Percentiles rank a stretch among this genome's conserved stretches.
phyloP scores from a whole-genome alignment of 192 early-diverging fungal species.

The Chytriomyces sp. region DNA sequence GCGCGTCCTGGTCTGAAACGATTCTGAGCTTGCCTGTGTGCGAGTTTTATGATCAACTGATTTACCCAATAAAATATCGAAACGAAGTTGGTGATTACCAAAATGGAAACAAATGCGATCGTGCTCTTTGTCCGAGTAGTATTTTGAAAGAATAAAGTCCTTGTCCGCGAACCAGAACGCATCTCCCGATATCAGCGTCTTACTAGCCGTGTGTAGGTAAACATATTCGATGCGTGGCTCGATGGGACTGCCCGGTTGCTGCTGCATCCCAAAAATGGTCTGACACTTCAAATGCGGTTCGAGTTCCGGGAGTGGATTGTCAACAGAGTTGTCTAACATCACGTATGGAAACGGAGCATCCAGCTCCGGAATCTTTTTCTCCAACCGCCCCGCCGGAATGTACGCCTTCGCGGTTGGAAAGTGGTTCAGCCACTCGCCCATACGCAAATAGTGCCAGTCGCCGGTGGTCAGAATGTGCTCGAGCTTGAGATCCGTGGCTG shows the following conservation, averaged over 20 bases:
- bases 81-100: not conserved
- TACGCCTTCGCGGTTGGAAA: conserved; percentile 9
- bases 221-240: not conserved
- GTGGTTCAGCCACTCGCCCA: conserved; percentile 12
- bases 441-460: conserved; percentile 18
- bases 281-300: not conserved
- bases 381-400: not conserved
- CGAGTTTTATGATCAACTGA: not conserved
- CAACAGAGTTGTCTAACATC: conserved; percentile 3
- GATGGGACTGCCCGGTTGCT: not conserved
- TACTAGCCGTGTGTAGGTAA: not conserved
- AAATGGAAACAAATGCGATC: conserved; percentile 1
- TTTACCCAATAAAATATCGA: not conserved
- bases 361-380: conserved; percentile 2
- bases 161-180: conserved; percentile 5
- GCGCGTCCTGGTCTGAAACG: not conserved
- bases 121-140: not conserved
- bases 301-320: conserved; percentile 8
- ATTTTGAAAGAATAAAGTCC: not conserved
- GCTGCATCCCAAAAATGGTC: conserved; percentile 19
- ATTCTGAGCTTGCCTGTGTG: not conserved
- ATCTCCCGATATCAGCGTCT: conserved; percentile 2
- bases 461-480: not conserved
- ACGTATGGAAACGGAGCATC: conserved; percentile 12
- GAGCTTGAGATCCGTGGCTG: not conserved